A percentile compares a stretch with the other conserved stretches of the same genome.
These are phyloP conservation scores for Fusarium phyllophilum DNA, from an alignment of 2,329 filamentous ascomycete genomes.

Conservation along the genomic window DNA sequence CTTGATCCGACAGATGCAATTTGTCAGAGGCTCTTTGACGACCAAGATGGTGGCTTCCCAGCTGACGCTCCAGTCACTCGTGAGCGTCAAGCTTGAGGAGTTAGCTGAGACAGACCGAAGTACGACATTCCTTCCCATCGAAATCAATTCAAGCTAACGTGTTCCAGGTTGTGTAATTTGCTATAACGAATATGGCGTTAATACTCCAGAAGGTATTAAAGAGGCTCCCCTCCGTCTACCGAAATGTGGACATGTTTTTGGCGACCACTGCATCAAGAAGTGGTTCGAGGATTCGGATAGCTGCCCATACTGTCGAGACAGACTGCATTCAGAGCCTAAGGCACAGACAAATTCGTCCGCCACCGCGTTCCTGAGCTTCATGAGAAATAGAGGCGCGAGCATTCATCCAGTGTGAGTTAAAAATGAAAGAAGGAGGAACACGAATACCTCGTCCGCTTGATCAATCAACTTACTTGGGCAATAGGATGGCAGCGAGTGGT, in stretches of 20 bases:
- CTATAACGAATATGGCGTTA: conserved; percentile 69
- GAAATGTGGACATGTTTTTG: conserved; percentile 72
- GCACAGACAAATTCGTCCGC: conserved; percentile 27
- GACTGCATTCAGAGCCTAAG: conserved; percentile 63
- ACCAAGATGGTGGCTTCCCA: conserved; percentile 61
- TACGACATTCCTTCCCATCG: conserved; percentile 45
- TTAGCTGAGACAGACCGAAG: conserved; percentile 60
- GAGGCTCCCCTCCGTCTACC: conserved; percentile 68
- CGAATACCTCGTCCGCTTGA: neutral
- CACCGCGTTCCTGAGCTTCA: conserved; percentile 47
- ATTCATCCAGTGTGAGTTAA: conserved; percentile 38
- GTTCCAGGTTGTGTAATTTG: conserved; percentile 68
- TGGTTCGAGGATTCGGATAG: conserved; percentile 72
- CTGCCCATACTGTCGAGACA: conserved; percentile 72
- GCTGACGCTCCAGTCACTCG: conserved; percentile 57
- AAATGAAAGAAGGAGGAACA: neutral
- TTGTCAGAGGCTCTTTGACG: conserved; percentile 56
- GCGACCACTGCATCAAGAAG: conserved; percentile 71
- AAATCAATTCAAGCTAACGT: conserved; percentile 14
- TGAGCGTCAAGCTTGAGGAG: conserved; percentile 57
- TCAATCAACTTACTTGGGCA: conserved; percentile 14
- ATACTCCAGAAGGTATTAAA: conserved; percentile 66
- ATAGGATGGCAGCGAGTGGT: conserved; percentile 12
- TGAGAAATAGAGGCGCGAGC: conserved; percentile 43
- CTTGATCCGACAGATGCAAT: conserved; percentile 55